A percentile compares a stretch with the other conserved stretches of the same genome.
These are phyloP conservation scores for Eragrostis nindensis DNA, from an alignment of 176 grass and related monocot genomes.

Conservation along the genomic window DNA sequence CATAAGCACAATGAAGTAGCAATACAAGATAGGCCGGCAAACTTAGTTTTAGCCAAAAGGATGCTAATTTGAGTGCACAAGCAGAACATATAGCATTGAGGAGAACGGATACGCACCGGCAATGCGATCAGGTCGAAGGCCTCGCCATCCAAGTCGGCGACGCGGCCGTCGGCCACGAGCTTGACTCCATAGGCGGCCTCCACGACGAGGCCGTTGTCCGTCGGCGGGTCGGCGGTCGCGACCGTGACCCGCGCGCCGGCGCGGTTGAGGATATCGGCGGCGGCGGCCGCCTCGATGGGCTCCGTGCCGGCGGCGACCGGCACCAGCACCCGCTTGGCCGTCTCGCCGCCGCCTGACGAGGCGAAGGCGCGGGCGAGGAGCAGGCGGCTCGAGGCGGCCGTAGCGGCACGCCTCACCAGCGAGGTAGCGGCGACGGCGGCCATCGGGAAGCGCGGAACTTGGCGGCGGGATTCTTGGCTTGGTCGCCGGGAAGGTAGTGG, in stretches of 20 bases:
- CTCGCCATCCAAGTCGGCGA: slow-evolving; percentile 48
- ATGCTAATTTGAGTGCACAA: background rate
- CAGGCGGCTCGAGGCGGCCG: slow-evolving; percentile 9
- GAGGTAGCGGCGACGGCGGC: slow-evolving; percentile 29
- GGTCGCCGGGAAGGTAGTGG: slow-evolving; percentile 40
- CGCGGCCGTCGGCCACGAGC: slow-evolving; percentile 64
- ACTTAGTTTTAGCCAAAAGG: background rate
- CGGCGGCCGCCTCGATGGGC: slow-evolving; percentile 66
- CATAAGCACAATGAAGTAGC: background rate
- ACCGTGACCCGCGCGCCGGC: slow-evolving; percentile 66
- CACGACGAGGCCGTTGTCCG: slow-evolving; percentile 53
- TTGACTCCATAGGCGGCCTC: slow-evolving; percentile 67
- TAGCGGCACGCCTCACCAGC: slow-evolving; percentile 30
- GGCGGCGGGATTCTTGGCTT: slow-evolving; percentile 34
- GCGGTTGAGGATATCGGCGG: slow-evolving; percentile 68
- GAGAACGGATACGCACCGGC: slow-evolving; percentile 43
- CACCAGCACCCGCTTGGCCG: slow-evolving; percentile 62
- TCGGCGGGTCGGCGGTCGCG: slow-evolving; percentile 51
- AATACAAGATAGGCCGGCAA: background rate
- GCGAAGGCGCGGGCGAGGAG: slow-evolving; percentile 38
- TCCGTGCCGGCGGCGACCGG: slow-evolving; percentile 76
- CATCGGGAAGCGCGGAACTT: slow-evolving; percentile 14
- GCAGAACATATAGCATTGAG: background rate
- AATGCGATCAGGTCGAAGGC: slow-evolving; percentile 72
- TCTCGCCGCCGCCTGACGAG: slow-evolving; percentile 29